Evolutionary conservation across 2,329 filamentous ascomycete genomes (phyloP).

Genomic region (Colletotrichum scovillei): DNA sequence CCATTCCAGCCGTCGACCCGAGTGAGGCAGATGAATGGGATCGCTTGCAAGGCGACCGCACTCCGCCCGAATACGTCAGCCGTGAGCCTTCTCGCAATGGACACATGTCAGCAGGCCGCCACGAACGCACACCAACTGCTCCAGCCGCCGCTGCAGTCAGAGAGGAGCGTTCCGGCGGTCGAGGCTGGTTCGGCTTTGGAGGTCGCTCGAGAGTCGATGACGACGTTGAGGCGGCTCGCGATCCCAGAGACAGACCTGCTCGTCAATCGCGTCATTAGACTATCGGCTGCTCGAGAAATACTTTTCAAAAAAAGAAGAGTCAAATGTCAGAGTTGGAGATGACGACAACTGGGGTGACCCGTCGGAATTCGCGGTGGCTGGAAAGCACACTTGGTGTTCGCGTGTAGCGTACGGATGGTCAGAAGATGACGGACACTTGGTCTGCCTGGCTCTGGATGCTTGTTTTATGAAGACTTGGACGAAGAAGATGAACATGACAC

Average conservation of each 20-base stretch:
- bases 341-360: too few relatives aligned
- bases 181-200: constrained; percentile 32
- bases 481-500: constrained; percentile 4
- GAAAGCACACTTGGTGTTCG: neutral
- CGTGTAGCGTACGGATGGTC: neutral
- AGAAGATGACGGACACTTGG: neutral
- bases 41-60: constrained; percentile 40
- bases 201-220: constrained; percentile 26
- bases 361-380: neutral
- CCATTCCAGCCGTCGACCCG: constrained; percentile 60
- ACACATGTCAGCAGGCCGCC: constrained; percentile 31
- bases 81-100: constrained; percentile 31
- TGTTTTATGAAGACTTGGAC: constrained; percentile 2
- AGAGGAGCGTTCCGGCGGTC: constrained; percentile 5
- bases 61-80: constrained; percentile 28
- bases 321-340: neutral
- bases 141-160: constrained; percentile 24
- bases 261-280: neutral
- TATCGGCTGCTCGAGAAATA: neutral
- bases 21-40: constrained; percentile 66
- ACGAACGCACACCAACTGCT: constrained; percentile 20
- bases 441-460: neutral
- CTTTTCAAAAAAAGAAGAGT: neutral
- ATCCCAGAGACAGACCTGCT: constrained; percentile 10
- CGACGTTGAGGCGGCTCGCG: constrained; percentile 32